Evolutionary conservation across 495 filamentous ascomycete genomes (phyloP), one percentile per base, ranked within the genome.

Genomic region (Xanthoparmelia taractica): DNA sequence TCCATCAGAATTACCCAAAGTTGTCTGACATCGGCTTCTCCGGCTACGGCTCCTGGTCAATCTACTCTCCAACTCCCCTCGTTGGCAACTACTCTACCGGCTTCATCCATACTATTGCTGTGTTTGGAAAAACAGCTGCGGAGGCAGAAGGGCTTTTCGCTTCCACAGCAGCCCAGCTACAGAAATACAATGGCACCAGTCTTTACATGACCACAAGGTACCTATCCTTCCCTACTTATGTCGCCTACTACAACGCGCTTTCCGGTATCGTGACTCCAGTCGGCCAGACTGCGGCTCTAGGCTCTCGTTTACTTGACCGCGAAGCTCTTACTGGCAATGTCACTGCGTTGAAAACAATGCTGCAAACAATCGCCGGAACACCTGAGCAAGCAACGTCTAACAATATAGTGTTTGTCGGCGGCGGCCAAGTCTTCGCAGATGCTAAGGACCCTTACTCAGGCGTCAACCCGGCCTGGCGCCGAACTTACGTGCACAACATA

Each of bases 401-500:
- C 38, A 73, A 72, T 34, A 58, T 66, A 23, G 67, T 78, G 12
- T 66, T 78, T 25, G 71, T 76, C 31, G 73, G 74, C 34, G 78
- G 77, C 7, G 73, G 77, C 18, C 68, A 73, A 31, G 73, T 76
- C 7, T 66, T 74, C 37, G 56, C 65, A 13, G 68, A 72, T 45
- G 69, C 56, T 8, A 63, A 60, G 11, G 65, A 68, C 58, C 64
- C 61, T 20, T 68, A 66, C 62, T 77, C 75, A 4, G 71, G 72
- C 45, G 67, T 79, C 23, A 76, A 76, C 62, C 75, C 78, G 0
- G 77, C 77, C 17, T 82, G 79, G 78, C 67, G 78, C 25, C 71
- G 64, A 15, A 69, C 72, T 13, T 76, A 78, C 55, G 63, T 78
- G 34, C 70, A 79, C 65, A 65, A 72, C 43, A 68, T 73, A n/a